These are phyloP conservation scores for Cyclanthera cordifolia DNA, from an alignment of 306 rosid genomes.

Conservation along the genomic window DNA sequence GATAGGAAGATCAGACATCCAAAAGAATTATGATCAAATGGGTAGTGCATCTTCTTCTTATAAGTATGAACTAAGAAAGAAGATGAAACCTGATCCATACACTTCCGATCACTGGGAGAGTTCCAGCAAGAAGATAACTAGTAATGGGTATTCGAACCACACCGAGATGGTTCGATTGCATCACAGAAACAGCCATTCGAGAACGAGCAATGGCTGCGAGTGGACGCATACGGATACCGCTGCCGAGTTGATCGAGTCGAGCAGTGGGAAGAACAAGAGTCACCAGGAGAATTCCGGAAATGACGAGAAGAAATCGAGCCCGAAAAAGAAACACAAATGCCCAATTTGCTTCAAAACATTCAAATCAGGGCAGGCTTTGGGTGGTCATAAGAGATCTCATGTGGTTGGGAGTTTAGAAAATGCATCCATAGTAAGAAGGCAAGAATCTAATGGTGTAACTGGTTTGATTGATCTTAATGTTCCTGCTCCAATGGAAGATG, in stretches of 20 bases:
- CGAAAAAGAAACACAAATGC: constrained; percentile 65
- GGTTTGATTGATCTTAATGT: constrained; percentile 76
- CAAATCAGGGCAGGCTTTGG: constrained; percentile 90
- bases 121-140: constrained; percentile 19
- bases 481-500: constrained; percentile 75
- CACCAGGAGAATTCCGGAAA: constrained; percentile 22
- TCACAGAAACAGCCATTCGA: constrained; percentile 30
- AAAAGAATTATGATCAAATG: constrained; percentile 21
- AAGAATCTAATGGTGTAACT: constrained; percentile 26
- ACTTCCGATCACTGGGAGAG: constrained; percentile 20
- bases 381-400: constrained; percentile 96
- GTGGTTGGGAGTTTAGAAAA: constrained; percentile 59
- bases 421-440: constrained; percentile 36
- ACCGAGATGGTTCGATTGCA: constrained; percentile 28
- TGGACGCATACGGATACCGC: constrained; percentile 29
- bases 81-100: constrained; percentile 25
- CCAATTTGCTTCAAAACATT: constrained; percentile 68
- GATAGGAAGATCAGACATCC: neutral
- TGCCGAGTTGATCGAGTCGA: constrained; percentile 17
- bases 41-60: constrained; percentile 18
- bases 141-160: constrained; percentile 13
- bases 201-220: constrained; percentile 26
- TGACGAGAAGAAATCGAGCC: constrained; percentile 30
- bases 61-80: constrained; percentile 34
- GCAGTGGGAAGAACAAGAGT: constrained; percentile 16